phyloP scores from a whole-genome alignment of 306 rosid genomes.

The Vachellia pachyceras region DNA sequence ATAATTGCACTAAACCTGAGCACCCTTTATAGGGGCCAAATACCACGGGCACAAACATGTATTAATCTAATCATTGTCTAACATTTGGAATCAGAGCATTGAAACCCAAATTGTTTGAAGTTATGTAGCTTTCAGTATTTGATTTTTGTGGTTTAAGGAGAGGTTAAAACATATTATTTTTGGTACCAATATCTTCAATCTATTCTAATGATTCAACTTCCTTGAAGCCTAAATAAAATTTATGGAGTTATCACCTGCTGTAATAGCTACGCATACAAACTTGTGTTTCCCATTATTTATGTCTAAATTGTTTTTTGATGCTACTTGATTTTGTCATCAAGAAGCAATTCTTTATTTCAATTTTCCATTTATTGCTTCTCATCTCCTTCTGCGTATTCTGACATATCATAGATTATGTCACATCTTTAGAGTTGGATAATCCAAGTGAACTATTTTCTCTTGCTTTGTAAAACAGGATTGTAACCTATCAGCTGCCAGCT shows the following conservation, averaged over 20 bases:
- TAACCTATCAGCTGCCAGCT: slow-evolving; percentile 51
- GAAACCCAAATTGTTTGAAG: no score
- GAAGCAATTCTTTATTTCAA: background rate
- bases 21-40: no score
- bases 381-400: slow-evolving; percentile 13
- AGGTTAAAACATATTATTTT: background rate
- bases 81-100: no score
- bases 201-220: background rate
- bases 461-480: slow-evolving; percentile 63
- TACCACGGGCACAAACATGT: no score
- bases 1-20: background rate
- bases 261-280: background rate
- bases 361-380: slow-evolving; percentile 6
- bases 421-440: slow-evolving; percentile 12
- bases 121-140: no score
- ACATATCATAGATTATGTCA: background rate
- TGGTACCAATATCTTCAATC: background rate
- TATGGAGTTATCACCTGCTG: background rate
- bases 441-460: slow-evolving; percentile 39
- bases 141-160: no score
- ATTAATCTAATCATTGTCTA: no score
- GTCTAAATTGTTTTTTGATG: background rate
- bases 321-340: slow-evolving; percentile 14
- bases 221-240: background rate
- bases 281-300: background rate